Evolutionary conservation across 371 early-diverging fungal genomes (phyloP), one percentile per base, ranked within the genome.

Genomic region (Lichtheimia corymbifera): DNA sequence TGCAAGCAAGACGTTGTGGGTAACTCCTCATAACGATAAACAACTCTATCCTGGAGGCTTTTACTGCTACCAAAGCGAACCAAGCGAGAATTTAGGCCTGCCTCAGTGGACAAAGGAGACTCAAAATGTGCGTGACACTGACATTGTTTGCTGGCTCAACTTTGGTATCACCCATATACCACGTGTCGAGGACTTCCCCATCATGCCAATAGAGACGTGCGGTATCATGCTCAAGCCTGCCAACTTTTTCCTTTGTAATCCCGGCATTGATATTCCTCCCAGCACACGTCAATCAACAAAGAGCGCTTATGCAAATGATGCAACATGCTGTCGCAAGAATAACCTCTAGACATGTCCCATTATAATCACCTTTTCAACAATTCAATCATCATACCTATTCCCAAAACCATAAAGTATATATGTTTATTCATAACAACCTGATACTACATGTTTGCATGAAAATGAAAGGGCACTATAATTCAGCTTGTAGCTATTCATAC

Each of bases 201-300:
- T 80, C 40, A 80, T 80, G 80, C 76, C 80, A 44, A 80, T 79
- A 5, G 80, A 79, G 58, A 72, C 62, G 17, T 77, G 77, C 61
- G 77, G 79, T 30, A 73, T 79, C 58, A 60, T 53, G 54, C 72
- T 80, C 28, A 77, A 73, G 58, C 75, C 80, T 18, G 64, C 1
- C 17, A 55, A 55, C 42, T 55, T 58, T 14, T 58, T 58, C 50
- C 17, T 58, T 11, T 40, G 50, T 43, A 61, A 61, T n/a, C 61
- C 61, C 4, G 61, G 54, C 20, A 54, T 61, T 22, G 61, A 61
- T 40, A 54, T 61, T 22, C 61, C 61, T 28, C 14, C 47, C 2
- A 24, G 54, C 14, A 50, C 53, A n/a, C 53, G 20, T 22, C 51
- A 43, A 14, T 60, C 61, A 0, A 51, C 61, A 0, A 53, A 54